phyloP scores from a whole-genome alignment of 106 monocot genomes.

The Dendrobium nobile region DNA sequence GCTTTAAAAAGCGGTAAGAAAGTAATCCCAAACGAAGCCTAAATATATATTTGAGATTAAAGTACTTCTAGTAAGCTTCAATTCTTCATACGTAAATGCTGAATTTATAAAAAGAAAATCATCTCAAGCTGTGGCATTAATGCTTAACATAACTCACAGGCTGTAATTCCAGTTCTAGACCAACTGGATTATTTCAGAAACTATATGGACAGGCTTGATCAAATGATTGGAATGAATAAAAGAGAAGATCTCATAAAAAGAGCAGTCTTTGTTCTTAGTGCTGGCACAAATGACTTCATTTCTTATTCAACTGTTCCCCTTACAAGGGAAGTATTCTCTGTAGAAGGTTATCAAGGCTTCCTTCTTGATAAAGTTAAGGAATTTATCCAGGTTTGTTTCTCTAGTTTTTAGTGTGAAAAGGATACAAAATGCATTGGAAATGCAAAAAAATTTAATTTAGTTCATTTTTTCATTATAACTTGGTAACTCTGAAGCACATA shows the following conservation, averaged over 20 bases:
- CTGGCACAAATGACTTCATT: conserved; percentile 66
- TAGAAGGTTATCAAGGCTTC: conserved; percentile 46
- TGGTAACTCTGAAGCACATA: no score
- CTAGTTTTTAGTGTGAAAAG: no score
- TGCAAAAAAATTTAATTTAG: no score
- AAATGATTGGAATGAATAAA: conserved; percentile 28
- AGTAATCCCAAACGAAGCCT: no score
- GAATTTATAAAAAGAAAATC: not conserved
- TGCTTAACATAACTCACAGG: conserved; percentile 18
- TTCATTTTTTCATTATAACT: no score
- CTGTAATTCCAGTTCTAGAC: conserved; percentile 40
- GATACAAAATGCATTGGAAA: no score
- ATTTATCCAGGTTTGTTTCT: conserved; percentile 41
- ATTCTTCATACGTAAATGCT: no score
- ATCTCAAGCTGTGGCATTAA: not conserved
- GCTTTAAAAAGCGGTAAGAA: no score
- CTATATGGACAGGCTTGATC: conserved; percentile 27
- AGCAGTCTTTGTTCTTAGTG: conserved; percentile 48
- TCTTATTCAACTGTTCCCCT: conserved; percentile 34
- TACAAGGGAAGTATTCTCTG: conserved; percentile 27
- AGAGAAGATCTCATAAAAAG: conserved; percentile 27
- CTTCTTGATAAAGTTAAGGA: conserved; percentile 27
- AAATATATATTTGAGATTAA: no score
- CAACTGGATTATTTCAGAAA: conserved; percentile 48
- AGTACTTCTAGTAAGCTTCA: no score